Conservation (phyloP, 75 land plant species). For the Pseudotsuga menziesii region DNA sequence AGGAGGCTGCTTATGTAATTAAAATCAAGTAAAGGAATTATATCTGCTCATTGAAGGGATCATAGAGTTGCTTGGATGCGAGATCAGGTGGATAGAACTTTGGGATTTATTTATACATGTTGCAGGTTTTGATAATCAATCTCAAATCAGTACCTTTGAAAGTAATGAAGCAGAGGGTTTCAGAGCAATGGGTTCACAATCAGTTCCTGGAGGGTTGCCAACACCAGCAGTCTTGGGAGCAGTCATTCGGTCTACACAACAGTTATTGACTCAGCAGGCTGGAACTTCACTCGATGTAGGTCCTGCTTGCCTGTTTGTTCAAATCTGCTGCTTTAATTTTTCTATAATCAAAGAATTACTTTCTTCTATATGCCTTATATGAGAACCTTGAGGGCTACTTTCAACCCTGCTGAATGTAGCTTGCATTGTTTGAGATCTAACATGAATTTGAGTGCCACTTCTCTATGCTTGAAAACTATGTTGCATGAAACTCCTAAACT, state of each 20-base stretch:
- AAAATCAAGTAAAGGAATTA: neutral
- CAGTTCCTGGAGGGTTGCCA: conserved; percentile 28
- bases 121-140: conserved; percentile 13
- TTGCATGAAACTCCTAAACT: no score
- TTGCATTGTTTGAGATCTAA: no score
- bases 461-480: no score
- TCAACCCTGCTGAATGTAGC: no score
- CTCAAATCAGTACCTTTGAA: conserved; percentile 5
- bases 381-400: no score
- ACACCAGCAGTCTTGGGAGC: conserved; percentile 77
- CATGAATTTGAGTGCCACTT: no score
- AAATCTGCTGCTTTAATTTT: no score
- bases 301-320: no score
- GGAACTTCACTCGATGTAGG: conserved; percentile 53
- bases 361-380: no score
- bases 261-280: conserved; percentile 57
- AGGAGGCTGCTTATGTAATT: neutral
- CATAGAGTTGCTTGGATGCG: neutral
- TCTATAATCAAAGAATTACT: no score
- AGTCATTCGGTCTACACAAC: conserved; percentile 52
- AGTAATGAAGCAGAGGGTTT: conserved; percentile 2
- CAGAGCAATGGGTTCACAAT: conserved; percentile 3
- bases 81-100: neutral
- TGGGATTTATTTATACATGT: conserved; percentile 1
- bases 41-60: no score